Conservation (phyloP, 1,284 basidiomycete species). For the Fomitopsis schrenkii region DNA sequence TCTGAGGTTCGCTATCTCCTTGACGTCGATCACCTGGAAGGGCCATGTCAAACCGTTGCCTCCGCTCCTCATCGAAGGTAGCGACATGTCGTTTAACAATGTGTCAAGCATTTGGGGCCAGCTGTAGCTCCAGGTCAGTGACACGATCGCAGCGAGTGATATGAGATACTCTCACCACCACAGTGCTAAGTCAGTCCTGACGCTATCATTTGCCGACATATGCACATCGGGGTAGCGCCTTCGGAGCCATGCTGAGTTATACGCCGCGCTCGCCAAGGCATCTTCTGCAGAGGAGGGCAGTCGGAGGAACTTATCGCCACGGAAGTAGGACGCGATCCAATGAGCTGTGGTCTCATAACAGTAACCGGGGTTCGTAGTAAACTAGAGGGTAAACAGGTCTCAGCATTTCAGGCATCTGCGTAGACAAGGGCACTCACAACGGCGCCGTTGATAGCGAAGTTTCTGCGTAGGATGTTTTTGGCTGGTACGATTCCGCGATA, state of each 20-base stretch:
- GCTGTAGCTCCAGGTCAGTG: constrained; percentile 23
- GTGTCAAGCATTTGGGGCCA: constrained; percentile 58
- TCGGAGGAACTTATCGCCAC: constrained; percentile 44
- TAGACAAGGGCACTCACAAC: constrained; percentile 32
- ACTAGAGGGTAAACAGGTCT: constrained; percentile 23
- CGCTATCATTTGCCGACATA: constrained; percentile 42
- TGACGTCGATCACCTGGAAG: constrained; percentile 46
- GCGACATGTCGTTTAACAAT: constrained; percentile 53
- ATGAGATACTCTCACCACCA: constrained; percentile 34
- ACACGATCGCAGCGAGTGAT: neutral
- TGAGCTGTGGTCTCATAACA: constrained; percentile 50
- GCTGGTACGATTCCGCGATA: constrained; percentile 56
- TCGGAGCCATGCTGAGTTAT: constrained; percentile 43
- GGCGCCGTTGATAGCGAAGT: constrained; percentile 61
- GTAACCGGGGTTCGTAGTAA: constrained; percentile 49
- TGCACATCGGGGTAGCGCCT: constrained; percentile 46
- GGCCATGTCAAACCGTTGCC: constrained; percentile 60
- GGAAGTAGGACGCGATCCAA: constrained; percentile 63
- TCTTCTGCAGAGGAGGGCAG: constrained; percentile 42
- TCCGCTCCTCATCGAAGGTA: constrained; percentile 46
- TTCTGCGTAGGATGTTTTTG: constrained; percentile 44
- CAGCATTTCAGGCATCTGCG: neutral
- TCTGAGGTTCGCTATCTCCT: constrained; percentile 42
- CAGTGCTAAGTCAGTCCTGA: constrained; percentile 39
- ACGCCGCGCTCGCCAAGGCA: constrained; percentile 38